Evolutionary conservation across 2,329 filamentous ascomycete species (phyloP), one percentile per base, ranked within the genome.

Genomic region (Aspergillus tubingensis): DNA sequence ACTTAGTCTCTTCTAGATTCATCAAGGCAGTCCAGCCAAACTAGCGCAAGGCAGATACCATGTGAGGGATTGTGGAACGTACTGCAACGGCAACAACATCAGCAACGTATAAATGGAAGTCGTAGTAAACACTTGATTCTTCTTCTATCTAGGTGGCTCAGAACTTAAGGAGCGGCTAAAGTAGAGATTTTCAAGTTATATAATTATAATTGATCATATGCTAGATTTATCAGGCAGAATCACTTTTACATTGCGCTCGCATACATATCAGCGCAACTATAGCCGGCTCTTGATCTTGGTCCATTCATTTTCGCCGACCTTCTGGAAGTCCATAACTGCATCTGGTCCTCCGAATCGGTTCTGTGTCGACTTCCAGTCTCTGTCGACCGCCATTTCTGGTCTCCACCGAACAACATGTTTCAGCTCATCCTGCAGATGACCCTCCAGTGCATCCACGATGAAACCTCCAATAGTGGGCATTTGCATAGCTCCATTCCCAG

Each of bases 391-490:
- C 2, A 75, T 81, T 66, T 85, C 82, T 0, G 82, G 81, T 51
- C 82, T 71, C 82, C 83, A 85, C 57, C 78, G 72, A 64, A 83
- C 79, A 17, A 77, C 72, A 15, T 74, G 68, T 54, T 74, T 72
- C 62, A 83, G 70, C 55, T 74, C 73, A 11, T 65, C 65, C 39
- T 83, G 79, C 19, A 82, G 63, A n/a, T 68, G 72, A 0, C 72
- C 77, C 60, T 83, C 79, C 47, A 85, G 58, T 4, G 74, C 73
- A 65, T 85, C 81, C 2, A 73, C 76, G 44, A 85, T 80, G 5
- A 82, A 74, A n/a, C 73, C 70, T 3, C 83, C 83, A 36, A 85
- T 77, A 6, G 79, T 76, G 0, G 82, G 82, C 62, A 82, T 64
- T 62, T 58, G 5, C 82, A 82, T 52, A 77, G 82, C 7, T 73